These are phyloP conservation scores for Amniculicola lignicola DNA, from an alignment of 495 filamentous ascomycete genomes.

Conservation along the genomic window DNA sequence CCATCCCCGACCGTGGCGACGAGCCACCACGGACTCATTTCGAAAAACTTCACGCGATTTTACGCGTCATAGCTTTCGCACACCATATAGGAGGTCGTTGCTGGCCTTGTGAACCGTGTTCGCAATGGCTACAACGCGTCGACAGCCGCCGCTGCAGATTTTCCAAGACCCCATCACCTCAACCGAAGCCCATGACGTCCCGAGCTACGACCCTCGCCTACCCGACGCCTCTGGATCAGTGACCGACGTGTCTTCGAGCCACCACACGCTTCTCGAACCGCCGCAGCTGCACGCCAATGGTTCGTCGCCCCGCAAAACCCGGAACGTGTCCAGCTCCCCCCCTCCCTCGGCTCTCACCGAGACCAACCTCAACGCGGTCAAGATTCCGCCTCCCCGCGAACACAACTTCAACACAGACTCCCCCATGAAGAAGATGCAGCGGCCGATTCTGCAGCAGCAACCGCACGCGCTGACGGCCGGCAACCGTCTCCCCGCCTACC, in stretches of 20 bases:
- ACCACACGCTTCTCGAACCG: conserved; percentile 41
- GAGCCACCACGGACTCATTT: conserved; percentile 1
- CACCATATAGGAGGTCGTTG: conserved; percentile 13
- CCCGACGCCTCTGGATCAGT: conserved; percentile 48
- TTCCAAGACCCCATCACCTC: conserved; percentile 58
- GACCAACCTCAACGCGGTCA: conserved; percentile 54
- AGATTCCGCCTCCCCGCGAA: conserved; percentile 68
- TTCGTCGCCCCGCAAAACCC: conserved; percentile 35
- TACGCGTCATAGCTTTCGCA: conserved; percentile 32
- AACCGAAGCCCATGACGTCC: conserved; percentile 39
- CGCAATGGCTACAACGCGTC: conserved; percentile 65
- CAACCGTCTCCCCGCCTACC: conserved; percentile 63
- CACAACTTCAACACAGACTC: conserved; percentile 75
- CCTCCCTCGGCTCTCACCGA: conserved; percentile 40
- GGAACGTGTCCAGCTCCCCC: conserved; percentile 42
- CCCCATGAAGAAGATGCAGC: conserved; percentile 63
- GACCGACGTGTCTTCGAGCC: conserved; percentile 47
- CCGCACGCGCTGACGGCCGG: conserved; percentile 34
- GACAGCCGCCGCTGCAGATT: conserved; percentile 58
- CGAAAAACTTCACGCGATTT: conserved; percentile 32
- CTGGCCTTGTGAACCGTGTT: conserved; percentile 14
- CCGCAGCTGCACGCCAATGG: conserved; percentile 15
- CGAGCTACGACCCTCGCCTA: conserved; percentile 52
- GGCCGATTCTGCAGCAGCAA: conserved; percentile 36
- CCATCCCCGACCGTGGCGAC: conserved; percentile 12